Base-by-base conservation (phyloP, 2,329 filamentous ascomycete species). In the Mycosphaerelloides madeirae region DNA sequence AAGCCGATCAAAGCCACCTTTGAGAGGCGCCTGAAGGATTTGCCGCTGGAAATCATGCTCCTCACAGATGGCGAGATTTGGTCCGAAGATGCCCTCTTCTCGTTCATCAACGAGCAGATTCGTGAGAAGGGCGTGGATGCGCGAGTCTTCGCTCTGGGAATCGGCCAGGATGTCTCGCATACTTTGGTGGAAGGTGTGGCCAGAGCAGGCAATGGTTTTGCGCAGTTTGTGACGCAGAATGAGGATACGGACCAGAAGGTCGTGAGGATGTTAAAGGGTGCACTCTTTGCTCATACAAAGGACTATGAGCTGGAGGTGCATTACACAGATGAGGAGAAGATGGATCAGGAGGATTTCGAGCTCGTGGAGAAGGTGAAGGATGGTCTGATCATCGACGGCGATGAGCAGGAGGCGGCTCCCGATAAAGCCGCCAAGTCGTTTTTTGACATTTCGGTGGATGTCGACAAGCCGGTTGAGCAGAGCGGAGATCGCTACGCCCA, bases 241-340 rank as follows among this genome's bases (percentile, higher is more conserved):
- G 84, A 88, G 60, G 79, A 81, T 57, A 78, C 87, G 65, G 79
- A 84, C 54, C 76, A 68, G 51, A 85, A 84, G 59, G 74, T 87
- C 1, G 73, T 88, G 2, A 76, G 84, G 2, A 88, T 89, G 84
- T 69, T 89, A 44, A 86, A 85, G 58, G 84, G 78, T 0, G 79
- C 83, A 0, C 64, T 88, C 15, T 79, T 77, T 2, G 81, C 83
- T 0, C 83, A 87, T 50, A 70, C 85, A 34, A 74, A 67, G 13
- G 76, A 86, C 57, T 85, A 82, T 56, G 73, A 69, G 0, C 66
- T 87, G 1, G 79, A 84, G 55, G 66, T 87, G 48, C 76, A 79
- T 42, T 86, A 84, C 53, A 63, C 25, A 9, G 41, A 41, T 11
- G 38, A 43, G 8, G 28, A 33, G 20, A 58, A 6, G 60, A 54